A percentile compares a stretch with the other conserved stretches of the same genome.
Conservation (phyloP, 768 basidiomycete species). For the Termitomyces sp. region DNA sequence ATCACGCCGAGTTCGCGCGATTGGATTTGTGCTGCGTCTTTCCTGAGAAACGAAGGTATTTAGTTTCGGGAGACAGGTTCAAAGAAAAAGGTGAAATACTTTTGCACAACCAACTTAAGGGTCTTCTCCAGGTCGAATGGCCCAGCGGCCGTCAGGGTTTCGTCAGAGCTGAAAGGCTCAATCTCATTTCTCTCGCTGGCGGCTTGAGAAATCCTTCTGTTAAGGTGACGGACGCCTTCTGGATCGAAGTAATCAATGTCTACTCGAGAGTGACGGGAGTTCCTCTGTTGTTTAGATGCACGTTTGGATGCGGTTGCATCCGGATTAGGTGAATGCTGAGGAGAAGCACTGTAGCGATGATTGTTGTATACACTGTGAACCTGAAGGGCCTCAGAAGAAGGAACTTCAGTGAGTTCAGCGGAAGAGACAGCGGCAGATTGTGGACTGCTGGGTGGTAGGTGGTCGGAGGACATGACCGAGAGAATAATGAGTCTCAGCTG, state of each 20-base stretch:
- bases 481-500: not conserved
- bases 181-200: not conserved
- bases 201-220: slow-evolving; percentile 26
- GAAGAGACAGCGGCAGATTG: slow-evolving; percentile 7
- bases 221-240: slow-evolving; percentile 36
- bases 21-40: slow-evolving; percentile 24
- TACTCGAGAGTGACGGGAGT: slow-evolving; percentile 25
- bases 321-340: not conserved
- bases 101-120: slow-evolving; percentile 23
- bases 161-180: slow-evolving; percentile 16
- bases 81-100: slow-evolving; percentile 16
- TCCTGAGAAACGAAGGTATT: not conserved
- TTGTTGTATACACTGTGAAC: not conserved
- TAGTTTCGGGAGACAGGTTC: not conserved
- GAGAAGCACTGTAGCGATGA: not conserved
- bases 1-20: slow-evolving; percentile 45
- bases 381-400: slow-evolving; percentile 10
- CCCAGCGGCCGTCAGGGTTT: slow-evolving; percentile 18
- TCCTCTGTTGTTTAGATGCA: slow-evolving; percentile 1
- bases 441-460: not conserved
- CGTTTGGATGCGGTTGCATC: not conserved
- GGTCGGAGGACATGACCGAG: slow-evolving; percentile 1
- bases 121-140: slow-evolving; percentile 33
- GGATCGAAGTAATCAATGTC: slow-evolving; percentile 50
- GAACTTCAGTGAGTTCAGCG: slow-evolving; percentile 6